Base-by-base conservation (phyloP, 306 rosid genomes). In the Quercus wislizeni region DNA sequence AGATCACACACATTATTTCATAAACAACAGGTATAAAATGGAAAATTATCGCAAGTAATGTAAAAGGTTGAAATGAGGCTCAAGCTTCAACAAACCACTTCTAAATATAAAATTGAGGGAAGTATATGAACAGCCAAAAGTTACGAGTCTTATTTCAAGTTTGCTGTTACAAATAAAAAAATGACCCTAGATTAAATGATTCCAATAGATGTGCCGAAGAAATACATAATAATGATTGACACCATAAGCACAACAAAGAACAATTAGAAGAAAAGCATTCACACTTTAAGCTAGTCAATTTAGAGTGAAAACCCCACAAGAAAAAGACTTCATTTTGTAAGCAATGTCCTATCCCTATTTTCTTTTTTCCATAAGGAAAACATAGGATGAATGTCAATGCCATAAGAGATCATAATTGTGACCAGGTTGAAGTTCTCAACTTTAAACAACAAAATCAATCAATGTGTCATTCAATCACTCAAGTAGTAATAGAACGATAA, bases 261-360 rank as follows among this genome's bases (percentile, higher is more conserved):
- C 38, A 46, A 77, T 76, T 75, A 73, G 51, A 80, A 80, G 79
- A 52, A 35, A 49, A 85, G 56, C 3, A 46, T 61, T 61, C 76
- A 82, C 61, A 67, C 75, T 74, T 68, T 52, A 74, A 79, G 82
- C 78, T 73, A 78, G 43, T 71, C 65, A 78, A 73, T 55, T 62
- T 69, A 43, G 78, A 52, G 38, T 69, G 14, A 8, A 35, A 38
- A 35, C 4, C 6, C 27, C 41, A 69, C 25, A 18, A 38, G 30
- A 19, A 78, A 46, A 74, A 61, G 38, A 61, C 35, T 41, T 38
- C 35, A 20, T 41, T 52, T 54, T 27, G 43, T 35, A 35, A 35
- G 9, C 43, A 1, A 35, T 6, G 2, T 27, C 6, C 10, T 15
- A 27, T 12, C 61, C 74, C 2, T 3, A 54, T 6, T 35, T 25